These are phyloP conservation scores for Ustilago loliicola DNA, from an alignment of 1,284 basidiomycete genomes.

Conservation along the genomic window DNA sequence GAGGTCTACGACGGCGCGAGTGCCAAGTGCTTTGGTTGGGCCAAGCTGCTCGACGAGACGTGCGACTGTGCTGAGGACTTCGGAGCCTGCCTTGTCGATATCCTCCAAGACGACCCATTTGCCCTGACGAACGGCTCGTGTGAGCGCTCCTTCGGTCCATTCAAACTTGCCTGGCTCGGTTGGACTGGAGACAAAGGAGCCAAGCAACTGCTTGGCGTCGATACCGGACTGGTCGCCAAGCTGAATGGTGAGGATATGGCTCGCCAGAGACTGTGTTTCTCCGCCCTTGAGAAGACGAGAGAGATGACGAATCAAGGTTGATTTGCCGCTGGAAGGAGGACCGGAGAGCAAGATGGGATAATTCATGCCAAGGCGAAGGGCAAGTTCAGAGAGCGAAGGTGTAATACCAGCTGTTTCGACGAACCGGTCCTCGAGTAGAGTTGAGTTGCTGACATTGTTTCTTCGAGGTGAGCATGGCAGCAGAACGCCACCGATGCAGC, in stretches of 20 bases:
- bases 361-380: conserved; percentile 78
- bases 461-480: conserved; percentile 25
- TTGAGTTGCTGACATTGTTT: not conserved
- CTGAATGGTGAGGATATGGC: conserved; percentile 84
- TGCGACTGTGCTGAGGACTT: conserved; percentile 63
- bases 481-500: conserved; percentile 57
- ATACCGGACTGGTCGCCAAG: conserved; percentile 77
- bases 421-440: conserved; percentile 32
- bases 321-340: conserved; percentile 90
- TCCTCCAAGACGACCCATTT: conserved; percentile 95
- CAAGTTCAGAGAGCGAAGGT: conserved; percentile 77
- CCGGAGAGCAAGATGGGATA: conserved; percentile 88
- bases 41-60: conserved; percentile 82
- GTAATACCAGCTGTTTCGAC: conserved; percentile 79
- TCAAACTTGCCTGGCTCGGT: conserved; percentile 90
- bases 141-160: conserved; percentile 94
- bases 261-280: conserved; percentile 11
- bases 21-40: conserved; percentile 80
- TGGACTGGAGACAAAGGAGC: conserved; percentile 91
- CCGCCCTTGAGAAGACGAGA: conserved; percentile 40
- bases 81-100: conserved; percentile 76
- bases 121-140: conserved; percentile 89
- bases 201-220: conserved; percentile 92
- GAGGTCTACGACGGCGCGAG: conserved; percentile 76
- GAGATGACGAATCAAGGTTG: conserved; percentile 83